Percentiles rank a stretch among this genome's conserved stretches.
phyloP scores from a whole-genome alignment of 2,329 filamentous ascomycete species.

The Colletotrichum sublineola region DNA sequence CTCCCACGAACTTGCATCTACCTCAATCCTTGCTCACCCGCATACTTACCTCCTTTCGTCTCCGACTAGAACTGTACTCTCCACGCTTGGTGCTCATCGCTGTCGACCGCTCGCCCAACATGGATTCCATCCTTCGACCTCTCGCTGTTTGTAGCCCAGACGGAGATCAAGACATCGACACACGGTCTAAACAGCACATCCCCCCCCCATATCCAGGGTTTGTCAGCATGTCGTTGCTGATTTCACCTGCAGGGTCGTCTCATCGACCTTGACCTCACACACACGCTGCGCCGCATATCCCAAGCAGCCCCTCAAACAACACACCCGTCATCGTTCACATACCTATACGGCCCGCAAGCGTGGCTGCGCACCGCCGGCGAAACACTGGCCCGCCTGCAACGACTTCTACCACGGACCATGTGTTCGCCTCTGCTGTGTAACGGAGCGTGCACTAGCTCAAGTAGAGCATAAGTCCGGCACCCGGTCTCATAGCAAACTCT shows the following conservation, averaged over 20 bases:
- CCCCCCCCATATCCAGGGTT: not conserved
- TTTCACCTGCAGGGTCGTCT: slow-evolving; percentile 13
- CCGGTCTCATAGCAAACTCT: slow-evolving; percentile 39
- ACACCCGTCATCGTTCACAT: slow-evolving; percentile 12
- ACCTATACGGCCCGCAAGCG: slow-evolving; percentile 3
- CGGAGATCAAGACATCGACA: not conserved
- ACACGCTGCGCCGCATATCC: slow-evolving; percentile 21
- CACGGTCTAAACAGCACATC: not conserved
- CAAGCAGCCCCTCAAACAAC: slow-evolving; percentile 23
- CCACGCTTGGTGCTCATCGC: not conserved
- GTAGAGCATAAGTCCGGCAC: slow-evolving; percentile 22
- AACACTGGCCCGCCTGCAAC: slow-evolving; percentile 21
- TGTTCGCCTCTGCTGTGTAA: slow-evolving; percentile 33
- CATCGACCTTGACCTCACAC: slow-evolving; percentile 19
- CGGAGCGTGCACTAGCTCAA: slow-evolving; percentile 27
- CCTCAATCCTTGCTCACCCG: not conserved
- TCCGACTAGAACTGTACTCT: not conserved
- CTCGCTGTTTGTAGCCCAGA: not conserved
- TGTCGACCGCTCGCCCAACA: not conserved
- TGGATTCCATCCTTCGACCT: not conserved
- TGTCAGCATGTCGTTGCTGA: not conserved
- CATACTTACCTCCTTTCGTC: not conserved
- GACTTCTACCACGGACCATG: slow-evolving; percentile 35
- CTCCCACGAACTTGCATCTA: slow-evolving; percentile 14
- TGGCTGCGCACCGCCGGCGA: slow-evolving; percentile 27